These are phyloP conservation scores for Dalbergia oliveri DNA, from an alignment of 306 rosid genomes.

Conservation along the genomic window DNA sequence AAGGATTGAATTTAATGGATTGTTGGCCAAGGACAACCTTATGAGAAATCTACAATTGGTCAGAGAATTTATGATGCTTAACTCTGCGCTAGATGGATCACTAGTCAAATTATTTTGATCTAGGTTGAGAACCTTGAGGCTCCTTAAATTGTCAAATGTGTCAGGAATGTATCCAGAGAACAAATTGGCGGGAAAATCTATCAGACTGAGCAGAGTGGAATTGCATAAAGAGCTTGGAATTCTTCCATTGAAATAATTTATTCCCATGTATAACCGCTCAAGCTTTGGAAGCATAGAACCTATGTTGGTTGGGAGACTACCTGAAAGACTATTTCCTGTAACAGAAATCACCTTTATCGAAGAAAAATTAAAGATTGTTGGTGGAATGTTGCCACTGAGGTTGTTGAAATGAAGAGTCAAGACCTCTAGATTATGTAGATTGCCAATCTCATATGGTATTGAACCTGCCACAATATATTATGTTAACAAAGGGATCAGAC, in stretches of 20 bases:
- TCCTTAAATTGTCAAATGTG: not conserved
- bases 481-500: no score
- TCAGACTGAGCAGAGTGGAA: not conserved
- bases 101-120: not conserved
- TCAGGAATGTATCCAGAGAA: not conserved
- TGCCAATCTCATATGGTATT: not conserved
- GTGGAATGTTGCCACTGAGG: not conserved
- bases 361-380: not conserved
- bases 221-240: conserved; percentile 1
- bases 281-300: not conserved
- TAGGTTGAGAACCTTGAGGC: not conserved
- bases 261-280: not conserved
- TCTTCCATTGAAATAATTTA: not conserved
- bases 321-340: not conserved
- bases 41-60: no score
- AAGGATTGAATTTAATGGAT: no score
- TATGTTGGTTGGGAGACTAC: not conserved
- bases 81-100: not conserved
- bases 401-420: not conserved
- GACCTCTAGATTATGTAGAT: not conserved
- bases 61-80: no score
- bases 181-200: not conserved
- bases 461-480: not conserved
- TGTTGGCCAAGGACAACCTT: no score
- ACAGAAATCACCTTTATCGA: not conserved